Evolutionary conservation across 2,329 filamentous ascomycete genomes (phyloP).

Genomic region (Hymenoscyphus albidus): DNA sequence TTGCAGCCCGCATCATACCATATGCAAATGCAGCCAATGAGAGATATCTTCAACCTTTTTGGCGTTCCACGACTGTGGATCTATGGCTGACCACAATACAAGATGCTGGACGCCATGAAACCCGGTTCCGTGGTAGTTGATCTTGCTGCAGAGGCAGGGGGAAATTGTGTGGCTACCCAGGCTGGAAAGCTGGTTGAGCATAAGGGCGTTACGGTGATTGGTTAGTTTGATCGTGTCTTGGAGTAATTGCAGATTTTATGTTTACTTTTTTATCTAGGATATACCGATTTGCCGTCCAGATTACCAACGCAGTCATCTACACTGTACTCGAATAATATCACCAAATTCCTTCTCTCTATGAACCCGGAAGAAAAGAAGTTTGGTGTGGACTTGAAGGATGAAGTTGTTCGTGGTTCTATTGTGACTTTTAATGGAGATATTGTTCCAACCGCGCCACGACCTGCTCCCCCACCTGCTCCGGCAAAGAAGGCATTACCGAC

Average conservation of each 20-base stretch:
- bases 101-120: conserved; percentile 65
- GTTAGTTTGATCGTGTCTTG: conserved; percentile 41
- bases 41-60: conserved; percentile 42
- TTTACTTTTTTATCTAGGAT: conserved; percentile 45
- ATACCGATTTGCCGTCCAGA: conserved; percentile 82
- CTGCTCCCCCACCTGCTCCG: conserved; percentile 52
- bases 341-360: conserved; percentile 82
- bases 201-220: conserved; percentile 80
- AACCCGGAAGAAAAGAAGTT: conserved; percentile 73
- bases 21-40: conserved; percentile 31
- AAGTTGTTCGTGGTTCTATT: conserved; percentile 81
- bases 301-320: conserved; percentile 86
- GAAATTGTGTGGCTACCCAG: conserved; percentile 80
- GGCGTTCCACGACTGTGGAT: not conserved
- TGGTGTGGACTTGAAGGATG: conserved; percentile 75
- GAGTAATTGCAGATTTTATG: not conserved
- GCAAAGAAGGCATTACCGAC: conserved; percentile 49
- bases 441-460: conserved; percentile 69
- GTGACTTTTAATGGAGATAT: conserved; percentile 76
- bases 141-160: conserved; percentile 80
- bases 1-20: not conserved
- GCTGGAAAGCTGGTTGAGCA: conserved; percentile 67
- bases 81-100: conserved; percentile 39
- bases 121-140: conserved; percentile 87
- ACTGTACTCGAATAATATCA: conserved; percentile 90